Percentiles rank a stretch among this genome's conserved stretches.
Conservation (phyloP, 1,139 yeast species). For the Sugiyamaella castrensis region DNA sequence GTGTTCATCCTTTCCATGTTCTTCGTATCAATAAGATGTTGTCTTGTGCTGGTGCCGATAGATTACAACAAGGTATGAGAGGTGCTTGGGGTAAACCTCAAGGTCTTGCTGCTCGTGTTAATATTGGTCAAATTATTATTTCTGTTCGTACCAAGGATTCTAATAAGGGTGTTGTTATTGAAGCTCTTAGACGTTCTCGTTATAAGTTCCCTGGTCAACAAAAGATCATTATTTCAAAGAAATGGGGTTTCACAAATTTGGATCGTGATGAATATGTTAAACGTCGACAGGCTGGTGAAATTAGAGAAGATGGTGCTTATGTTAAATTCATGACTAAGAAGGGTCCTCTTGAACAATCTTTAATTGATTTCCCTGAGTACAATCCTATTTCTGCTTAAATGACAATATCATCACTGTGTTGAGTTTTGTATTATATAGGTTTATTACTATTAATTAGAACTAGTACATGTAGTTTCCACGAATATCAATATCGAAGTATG, state of each 20-base stretch:
- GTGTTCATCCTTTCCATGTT: constrained; percentile 99
- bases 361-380: constrained; percentile 93
- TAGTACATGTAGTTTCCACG: neutral
- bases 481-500: neutral
- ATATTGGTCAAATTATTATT: constrained; percentile 97
- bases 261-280: constrained; percentile 95
- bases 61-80: constrained; percentile 99
- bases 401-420: too few species aligned
- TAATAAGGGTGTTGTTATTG: constrained; percentile 95
- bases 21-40: constrained; percentile 99
- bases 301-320: constrained; percentile 98
- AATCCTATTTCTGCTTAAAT: constrained; percentile 10
- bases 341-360: constrained; percentile 92
- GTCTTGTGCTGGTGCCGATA: constrained; percentile 99
- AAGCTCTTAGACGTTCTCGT: constrained; percentile 99
- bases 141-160: constrained; percentile 98
- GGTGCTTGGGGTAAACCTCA: constrained; percentile 99
- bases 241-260: constrained; percentile 99
- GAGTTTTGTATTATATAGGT: too few species aligned
- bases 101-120: constrained; percentile 99
- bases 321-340: constrained; percentile 96
- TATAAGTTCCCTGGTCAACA: constrained; percentile 99
- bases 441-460: too few species aligned
- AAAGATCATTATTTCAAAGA: constrained; percentile 97
- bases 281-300: constrained; percentile 95